Evolutionary conservation across 257 asterid species (phyloP).

Genomic region (Jasminum sambac): DNA sequence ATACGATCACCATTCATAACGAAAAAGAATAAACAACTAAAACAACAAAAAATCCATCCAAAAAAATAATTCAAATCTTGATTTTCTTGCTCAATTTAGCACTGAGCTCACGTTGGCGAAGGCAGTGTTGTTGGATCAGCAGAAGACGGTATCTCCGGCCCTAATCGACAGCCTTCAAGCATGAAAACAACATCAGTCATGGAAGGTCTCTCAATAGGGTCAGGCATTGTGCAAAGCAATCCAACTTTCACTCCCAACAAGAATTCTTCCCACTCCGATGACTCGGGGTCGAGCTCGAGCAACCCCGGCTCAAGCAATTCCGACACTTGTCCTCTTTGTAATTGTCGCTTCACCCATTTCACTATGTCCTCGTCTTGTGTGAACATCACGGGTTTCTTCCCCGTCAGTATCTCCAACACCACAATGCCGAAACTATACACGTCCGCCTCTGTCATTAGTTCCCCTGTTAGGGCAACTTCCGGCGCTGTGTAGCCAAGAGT

Average conservation of each 20-base stretch:
- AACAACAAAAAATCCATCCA: conserved; percentile 5
- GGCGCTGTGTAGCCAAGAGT: conserved; percentile 75
- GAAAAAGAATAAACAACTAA: conserved; percentile 33
- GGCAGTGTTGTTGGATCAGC: conserved; percentile 71
- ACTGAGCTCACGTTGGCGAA: conserved; percentile 46
- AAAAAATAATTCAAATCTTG: background rate
- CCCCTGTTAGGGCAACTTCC: conserved; percentile 56
- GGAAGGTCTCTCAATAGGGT: conserved; percentile 64
- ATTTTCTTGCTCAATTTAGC: background rate
- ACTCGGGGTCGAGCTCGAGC: conserved; percentile 77
- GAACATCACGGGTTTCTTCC: conserved; percentile 74
- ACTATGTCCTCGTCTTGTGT: conserved; percentile 82
- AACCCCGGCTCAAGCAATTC: conserved; percentile 75
- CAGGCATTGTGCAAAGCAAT: conserved; percentile 72
- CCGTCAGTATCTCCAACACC: conserved; percentile 71
- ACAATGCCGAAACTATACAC: conserved; percentile 79
- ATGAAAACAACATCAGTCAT: conserved; percentile 76
- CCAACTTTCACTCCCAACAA: conserved; percentile 76
- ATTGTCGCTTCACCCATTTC: conserved; percentile 81
- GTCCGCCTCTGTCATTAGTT: conserved; percentile 52
- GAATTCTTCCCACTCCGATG: conserved; percentile 85
- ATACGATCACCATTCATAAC: background rate
- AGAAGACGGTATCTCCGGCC: conserved; percentile 67
- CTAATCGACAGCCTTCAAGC: conserved; percentile 76
- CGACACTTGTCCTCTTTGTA: conserved; percentile 65